Percentiles rank a stretch among this genome's conserved stretches.
Evolutionary conservation across 176 grass and related monocot genomes (phyloP).

Genomic region (Alloteropsis semialata): DNA sequence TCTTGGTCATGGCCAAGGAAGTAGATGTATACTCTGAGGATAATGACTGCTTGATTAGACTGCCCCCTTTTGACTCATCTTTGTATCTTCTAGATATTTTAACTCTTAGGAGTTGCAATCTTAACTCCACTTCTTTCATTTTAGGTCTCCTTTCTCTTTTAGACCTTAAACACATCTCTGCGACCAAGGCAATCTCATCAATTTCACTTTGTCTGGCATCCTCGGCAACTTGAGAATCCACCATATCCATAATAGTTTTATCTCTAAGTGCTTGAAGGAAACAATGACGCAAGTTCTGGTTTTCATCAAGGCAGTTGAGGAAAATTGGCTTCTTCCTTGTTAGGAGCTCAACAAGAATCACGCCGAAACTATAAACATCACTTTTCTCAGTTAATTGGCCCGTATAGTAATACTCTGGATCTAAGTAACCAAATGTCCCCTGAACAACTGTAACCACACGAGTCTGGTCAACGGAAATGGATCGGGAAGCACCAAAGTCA

Average conservation of each 20-base stretch:
- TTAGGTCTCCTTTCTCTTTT: conserved; percentile 40
- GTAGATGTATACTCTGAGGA: not conserved
- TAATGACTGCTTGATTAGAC: not conserved
- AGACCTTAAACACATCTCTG: conserved; percentile 32
- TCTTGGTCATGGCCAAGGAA: not conserved
- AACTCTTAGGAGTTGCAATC: conserved; percentile 29
- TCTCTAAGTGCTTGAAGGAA: conserved; percentile 28
- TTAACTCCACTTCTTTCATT: conserved; percentile 55
- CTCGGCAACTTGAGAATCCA: conserved; percentile 39
- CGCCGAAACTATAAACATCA: conserved; percentile 58
- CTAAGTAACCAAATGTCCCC: conserved; percentile 40
- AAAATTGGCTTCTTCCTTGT: conserved; percentile 50
- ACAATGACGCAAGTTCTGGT: conserved; percentile 32
- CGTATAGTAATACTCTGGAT: conserved; percentile 32
- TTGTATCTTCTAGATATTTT: not conserved
- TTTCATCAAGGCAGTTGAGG: conserved; percentile 12
- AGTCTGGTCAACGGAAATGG: conserved; percentile 41
- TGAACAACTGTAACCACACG: conserved; percentile 43
- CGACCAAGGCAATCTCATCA: conserved; percentile 7
- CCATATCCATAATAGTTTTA: not conserved
- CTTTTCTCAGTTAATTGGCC: conserved; percentile 43
- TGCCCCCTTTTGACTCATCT: not conserved
- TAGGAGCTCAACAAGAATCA: conserved; percentile 46
- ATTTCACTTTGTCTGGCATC: conserved; percentile 37
- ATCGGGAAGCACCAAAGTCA: conserved; percentile 51